Base-by-base conservation (phyloP, 2,329 filamentous ascomycete species). In the Chrysoporthe cubensis region DNA sequence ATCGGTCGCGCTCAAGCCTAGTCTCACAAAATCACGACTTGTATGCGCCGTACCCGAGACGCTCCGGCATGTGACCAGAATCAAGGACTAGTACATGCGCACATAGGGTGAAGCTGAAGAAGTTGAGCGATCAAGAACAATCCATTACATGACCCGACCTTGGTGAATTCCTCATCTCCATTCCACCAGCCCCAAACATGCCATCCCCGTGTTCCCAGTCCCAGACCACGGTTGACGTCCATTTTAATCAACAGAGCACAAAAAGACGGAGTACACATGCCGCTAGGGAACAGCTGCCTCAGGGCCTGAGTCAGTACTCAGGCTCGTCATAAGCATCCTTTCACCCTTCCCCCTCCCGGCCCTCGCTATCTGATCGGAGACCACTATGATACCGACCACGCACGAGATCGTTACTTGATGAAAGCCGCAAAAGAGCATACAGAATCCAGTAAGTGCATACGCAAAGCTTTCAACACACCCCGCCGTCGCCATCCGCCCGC, bases 71-170 rank as follows among this genome's bases (percentile, higher is more conserved):
- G 14, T n/a, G 32, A 18, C 7, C 54, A 57, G 50, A 32, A 13
- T 54, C 50, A 4, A 13, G 50, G 13, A 6, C 13, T 54, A 54
- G 13, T 54, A 32, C 37, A 40, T 54, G 26, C 26, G 50, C 50
- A 34, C 50, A 1, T 21, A n/a, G 18, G 6, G n/a, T 7, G 18
- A n/a, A 11, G 11, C 5, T 21, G n/a, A 63, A 32, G n/a, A 7
- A 18, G 37, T 43, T 8, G 37, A 40, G 61, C 11, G 37, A 63
- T 56, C 48, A 63, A 63, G 16, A 63, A 34, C n/a, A 60, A 37
- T 54, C 18, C 46, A 61, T 66, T 61, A 8, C 42, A 63, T 46
- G 21, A 56, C 52, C 40, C 64, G 34, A 44, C 56, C n/a, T 66
- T 54, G 56, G 26, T 61, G 46, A 54, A 63, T 48, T 7, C 14